Conservation (phyloP, 495 filamentous ascomycete genomes). For the Penicillium desertorum region DNA sequence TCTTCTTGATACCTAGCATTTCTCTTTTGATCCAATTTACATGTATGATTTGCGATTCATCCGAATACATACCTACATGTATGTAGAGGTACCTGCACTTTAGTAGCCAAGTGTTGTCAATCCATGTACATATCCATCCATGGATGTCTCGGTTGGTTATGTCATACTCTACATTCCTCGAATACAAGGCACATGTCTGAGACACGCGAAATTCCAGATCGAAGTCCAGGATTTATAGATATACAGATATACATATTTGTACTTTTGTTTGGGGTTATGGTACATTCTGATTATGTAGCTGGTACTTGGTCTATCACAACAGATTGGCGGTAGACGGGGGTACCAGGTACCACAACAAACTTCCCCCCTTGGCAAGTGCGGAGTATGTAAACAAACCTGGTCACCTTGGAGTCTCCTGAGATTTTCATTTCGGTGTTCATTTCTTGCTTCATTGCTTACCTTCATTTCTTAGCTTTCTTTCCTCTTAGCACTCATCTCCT, state of each 20-base stretch:
- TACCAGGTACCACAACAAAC: constrained; percentile 32
- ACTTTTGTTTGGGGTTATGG: neutral
- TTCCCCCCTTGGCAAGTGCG: constrained; percentile 30
- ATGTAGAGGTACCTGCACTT: neutral
- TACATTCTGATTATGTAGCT: constrained; percentile 7
- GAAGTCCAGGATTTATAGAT: constrained; percentile 10
- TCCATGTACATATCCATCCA: too few relatives aligned
- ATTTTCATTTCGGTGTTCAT: neutral
- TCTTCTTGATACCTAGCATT: constrained; percentile 29
- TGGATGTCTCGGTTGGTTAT: neutral
- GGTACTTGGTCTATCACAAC: constrained; percentile 4
- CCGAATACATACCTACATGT: neutral
- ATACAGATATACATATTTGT: constrained; percentile 12
- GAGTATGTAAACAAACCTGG: constrained; percentile 33
- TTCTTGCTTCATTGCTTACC: neutral
- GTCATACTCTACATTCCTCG: constrained; percentile 14
- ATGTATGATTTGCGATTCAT: neutral
- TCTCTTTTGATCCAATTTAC: constrained; percentile 1
- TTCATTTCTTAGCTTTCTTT: neutral
- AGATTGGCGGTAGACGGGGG: neutral
- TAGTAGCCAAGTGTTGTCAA: neutral
- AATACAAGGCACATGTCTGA: constrained; percentile 17
- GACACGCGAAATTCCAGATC: constrained; percentile 21
- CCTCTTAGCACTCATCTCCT: neutral
- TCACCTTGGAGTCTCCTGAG: neutral